Conservation (phyloP, 306 rosid genomes). For the Vigna hirtella region DNA sequence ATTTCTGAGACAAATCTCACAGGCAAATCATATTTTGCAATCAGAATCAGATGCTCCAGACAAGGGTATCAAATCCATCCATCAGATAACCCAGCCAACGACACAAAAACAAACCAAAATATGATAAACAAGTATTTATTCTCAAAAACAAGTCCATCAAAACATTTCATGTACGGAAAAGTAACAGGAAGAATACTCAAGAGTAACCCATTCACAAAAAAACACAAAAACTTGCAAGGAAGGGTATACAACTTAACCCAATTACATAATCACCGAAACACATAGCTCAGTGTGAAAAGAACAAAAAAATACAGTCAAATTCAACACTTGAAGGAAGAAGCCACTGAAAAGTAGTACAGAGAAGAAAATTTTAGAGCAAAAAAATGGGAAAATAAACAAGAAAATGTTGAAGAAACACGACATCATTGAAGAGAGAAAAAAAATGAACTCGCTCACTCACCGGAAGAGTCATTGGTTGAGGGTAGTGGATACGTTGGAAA, state of each 20-base stretch:
- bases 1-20: constrained; percentile 34
- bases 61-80: constrained; percentile 35
- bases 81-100: constrained; percentile 32
- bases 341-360: not conserved
- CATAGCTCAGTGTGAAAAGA: not conserved
- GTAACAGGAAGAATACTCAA: not conserved
- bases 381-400: not conserved
- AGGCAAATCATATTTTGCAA: constrained; percentile 23
- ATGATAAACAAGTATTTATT: not conserved
- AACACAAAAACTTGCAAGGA: not conserved
- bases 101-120: not conserved
- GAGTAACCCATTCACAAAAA: constrained; percentile 2
- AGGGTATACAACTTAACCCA: not conserved
- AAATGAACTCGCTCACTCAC: constrained; percentile 32
- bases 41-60: constrained; percentile 43
- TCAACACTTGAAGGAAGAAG: not conserved
- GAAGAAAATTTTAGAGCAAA: not conserved
- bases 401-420: constrained; percentile 31
- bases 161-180: constrained; percentile 25
- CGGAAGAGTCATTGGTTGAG: constrained; percentile 36
- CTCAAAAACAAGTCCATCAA: constrained; percentile 37
- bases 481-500: not conserved
- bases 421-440: constrained; percentile 21
- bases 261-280: constrained; percentile 13
- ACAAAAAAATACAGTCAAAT: constrained; percentile 8